Base-by-base conservation (phyloP, 257 asterid genomes). In the Solanum chiquidenum region DNA sequence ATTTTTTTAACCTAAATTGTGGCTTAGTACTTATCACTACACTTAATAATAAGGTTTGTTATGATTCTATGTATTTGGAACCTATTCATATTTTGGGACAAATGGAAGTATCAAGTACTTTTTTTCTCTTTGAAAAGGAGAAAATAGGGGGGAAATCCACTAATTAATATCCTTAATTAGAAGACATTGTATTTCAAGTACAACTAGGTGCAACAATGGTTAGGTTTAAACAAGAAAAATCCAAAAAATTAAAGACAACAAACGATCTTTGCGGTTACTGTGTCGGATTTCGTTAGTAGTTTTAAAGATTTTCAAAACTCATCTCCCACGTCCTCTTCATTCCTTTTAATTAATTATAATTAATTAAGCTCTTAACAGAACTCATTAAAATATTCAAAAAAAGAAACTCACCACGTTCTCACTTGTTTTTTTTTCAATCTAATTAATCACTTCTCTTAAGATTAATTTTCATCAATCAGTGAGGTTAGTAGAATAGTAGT, bases 311-410 rank as follows among this genome's bases (percentile, higher is more conserved):
- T 85, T 44, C 91, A 72, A 49, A 33, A 83, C 89, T 89, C 84
- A 91, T 90, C 90, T 85, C 89, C 93, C 86, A 93, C 94, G 94
- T 89, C 88, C 90, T 44, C 83, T 89, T 91, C 91, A 89, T 71
- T 92, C 76, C 83, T 62, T 88, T 80, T 86, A 77, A 35, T 35
- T 74, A 73, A 73, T 34, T 72, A 20, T 13, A 71, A 73, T 35
- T 89, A 33, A 73, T 37, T 89, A 77, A 85, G 86, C 83, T 83
- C 71, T 23, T 12, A 40, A 86, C 40, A 62, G 12, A 88, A 75
- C 87, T 88, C 82, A 66, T 82, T 82, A 44, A 10, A 29, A 27
- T 80, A 80, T 82, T 82, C 85, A 82, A 82, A 11, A 16, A 86
- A 58, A 58, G 9, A 58, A 58, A 58, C 88, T 86, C 82, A 84